phyloP scores from a whole-genome alignment of 2,329 filamentous ascomycete genomes.

The Colletotrichum salicis region DNA sequence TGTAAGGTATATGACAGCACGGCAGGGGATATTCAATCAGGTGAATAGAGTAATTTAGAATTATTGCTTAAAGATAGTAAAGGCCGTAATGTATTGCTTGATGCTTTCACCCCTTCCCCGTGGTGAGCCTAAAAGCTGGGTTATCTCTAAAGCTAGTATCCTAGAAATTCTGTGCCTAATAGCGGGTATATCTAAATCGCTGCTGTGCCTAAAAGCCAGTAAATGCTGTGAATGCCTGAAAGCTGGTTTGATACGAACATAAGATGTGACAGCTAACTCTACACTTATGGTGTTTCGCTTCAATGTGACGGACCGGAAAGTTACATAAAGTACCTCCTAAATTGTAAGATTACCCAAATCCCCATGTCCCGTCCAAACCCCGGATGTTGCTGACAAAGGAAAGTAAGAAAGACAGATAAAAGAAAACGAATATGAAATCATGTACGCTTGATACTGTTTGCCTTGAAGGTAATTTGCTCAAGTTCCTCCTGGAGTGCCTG shows the following conservation, averaged over 20 bases:
- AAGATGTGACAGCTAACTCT: neutral
- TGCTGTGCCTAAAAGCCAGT: neutral
- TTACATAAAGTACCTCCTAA: too few species aligned
- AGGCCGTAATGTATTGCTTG: neutral
- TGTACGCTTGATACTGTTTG: slow-evolving; percentile 8
- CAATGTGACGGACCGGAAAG: neutral
- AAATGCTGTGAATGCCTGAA: neutral
- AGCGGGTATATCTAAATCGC: neutral
- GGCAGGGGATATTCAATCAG: too few species aligned
- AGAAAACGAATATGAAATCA: neutral
- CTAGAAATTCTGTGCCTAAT: neutral
- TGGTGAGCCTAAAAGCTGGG: neutral
- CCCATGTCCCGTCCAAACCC: too few species aligned
- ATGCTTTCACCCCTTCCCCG: too few species aligned
- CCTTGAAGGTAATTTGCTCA: neutral
- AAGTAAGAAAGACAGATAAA: too few species aligned
- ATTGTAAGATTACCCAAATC: too few species aligned
- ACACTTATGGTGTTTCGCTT: neutral
- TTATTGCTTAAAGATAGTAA: too few species aligned
- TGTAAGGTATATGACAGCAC: too few species aligned
- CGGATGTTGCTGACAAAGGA: too few species aligned
- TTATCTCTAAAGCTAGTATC: neutral
- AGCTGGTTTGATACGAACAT: neutral
- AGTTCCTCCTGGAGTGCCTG: slow-evolving; percentile 12
- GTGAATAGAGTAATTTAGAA: too few species aligned